Evolutionary conservation across 2,329 filamentous ascomycete species (phyloP).

Genomic region (Fusarium equiseti): DNA sequence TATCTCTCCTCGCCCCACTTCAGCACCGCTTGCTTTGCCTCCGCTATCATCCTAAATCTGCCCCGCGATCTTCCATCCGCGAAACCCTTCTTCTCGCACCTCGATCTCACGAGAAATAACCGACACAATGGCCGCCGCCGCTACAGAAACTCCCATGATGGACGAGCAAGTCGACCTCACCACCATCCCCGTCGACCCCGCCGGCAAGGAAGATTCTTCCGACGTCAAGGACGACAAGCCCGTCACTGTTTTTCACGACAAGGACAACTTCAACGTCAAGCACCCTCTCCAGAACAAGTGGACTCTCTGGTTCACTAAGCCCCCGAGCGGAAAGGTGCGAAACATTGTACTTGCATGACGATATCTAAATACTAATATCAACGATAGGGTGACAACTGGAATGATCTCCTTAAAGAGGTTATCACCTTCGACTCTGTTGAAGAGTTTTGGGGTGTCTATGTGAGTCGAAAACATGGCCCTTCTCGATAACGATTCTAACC

Average conservation of each 20-base stretch:
- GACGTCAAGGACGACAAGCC: conserved; percentile 69
- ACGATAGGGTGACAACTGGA: conserved; percentile 95
- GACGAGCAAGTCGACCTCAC: conserved; percentile 74
- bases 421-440: conserved; percentile 99
- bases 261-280: conserved; percentile 99
- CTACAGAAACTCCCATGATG: conserved; percentile 53
- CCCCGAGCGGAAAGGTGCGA: conserved; percentile 89
- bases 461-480: conserved; percentile 62
- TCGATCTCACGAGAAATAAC: conserved; percentile 23
- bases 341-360: conserved; percentile 1
- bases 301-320: conserved; percentile 99
- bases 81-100: conserved; percentile 24
- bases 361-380: conserved; percentile 28
- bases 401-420: conserved; percentile 96
- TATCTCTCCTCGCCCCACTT: conserved; percentile 35
- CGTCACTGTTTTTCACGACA: conserved; percentile 96
- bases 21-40: conserved; percentile 38
- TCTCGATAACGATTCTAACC: conserved; percentile 21
- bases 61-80: conserved; percentile 48
- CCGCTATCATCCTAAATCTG: conserved; percentile 41
- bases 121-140: conserved; percentile 53
- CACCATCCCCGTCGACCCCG: conserved; percentile 75
- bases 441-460: conserved; percentile 99
- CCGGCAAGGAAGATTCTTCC: conserved; percentile 67
- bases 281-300: conserved; percentile 97